A percentile compares a stretch with the other conserved stretches of the same genome.
Evolutionary conservation across 441 rosid genomes (phyloP).

Genomic region (Mallotus repandus): DNA sequence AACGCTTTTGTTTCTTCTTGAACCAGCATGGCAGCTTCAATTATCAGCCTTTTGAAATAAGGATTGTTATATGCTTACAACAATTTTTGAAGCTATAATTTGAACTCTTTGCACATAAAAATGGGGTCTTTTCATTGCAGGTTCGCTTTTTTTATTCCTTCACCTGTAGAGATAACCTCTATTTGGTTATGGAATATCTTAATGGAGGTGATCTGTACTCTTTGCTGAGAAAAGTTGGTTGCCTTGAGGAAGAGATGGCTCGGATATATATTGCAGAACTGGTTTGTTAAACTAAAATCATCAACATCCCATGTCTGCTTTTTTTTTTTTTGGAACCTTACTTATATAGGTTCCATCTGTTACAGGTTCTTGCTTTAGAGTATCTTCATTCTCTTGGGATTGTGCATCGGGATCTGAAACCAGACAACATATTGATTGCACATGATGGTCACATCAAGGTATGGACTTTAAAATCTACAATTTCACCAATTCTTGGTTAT

Average conservation of each 20-base stretch:
- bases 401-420: constrained; percentile 89
- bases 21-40: constrained; percentile 3
- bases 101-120: constrained; percentile 25
- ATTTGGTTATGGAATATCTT: constrained; percentile 92
- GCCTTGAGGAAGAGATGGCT: constrained; percentile 79
- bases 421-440: constrained; percentile 81
- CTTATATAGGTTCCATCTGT: constrained; percentile 24
- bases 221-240: constrained; percentile 75
- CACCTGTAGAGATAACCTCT: constrained; percentile 85
- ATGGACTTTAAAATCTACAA: constrained; percentile 32
- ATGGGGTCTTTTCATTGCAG: constrained; percentile 44
- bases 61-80: constrained; percentile 7
- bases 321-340: constrained; percentile 14
- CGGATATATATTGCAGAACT: constrained; percentile 84
- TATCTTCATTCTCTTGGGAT: constrained; percentile 75
- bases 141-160: constrained; percentile 86
- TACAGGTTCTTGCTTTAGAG: constrained; percentile 89
- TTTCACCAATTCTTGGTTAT: constrained; percentile 11
- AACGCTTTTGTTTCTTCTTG: constrained; percentile 10
- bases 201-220: constrained; percentile 87
- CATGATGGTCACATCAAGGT: constrained; percentile 94
- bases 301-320: constrained; percentile 11
- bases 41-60: constrained; percentile 9
- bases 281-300: constrained; percentile 45
- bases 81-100: constrained; percentile 21